Conservation (phyloP, 176 grass and related monocot species). For the maize (Zea mays) region Zm-B73-REFERENCE-NAM-5.0 NC_050096.1:229195501-229196000, state of each 20-base stretch:
- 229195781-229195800: slow-evolving; percentile 80
- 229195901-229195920: slow-evolving; percentile 93
- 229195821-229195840: slow-evolving; percentile 26
- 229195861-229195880: slow-evolving; percentile 43
- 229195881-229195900: slow-evolving; percentile 97
- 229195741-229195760: slow-evolving; percentile 93
- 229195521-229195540: neutral
- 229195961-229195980: slow-evolving; percentile 43
- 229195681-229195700: neutral
- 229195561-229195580: neutral
- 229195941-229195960: slow-evolving; percentile 64
- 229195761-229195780: slow-evolving; percentile 82
- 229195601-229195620: slow-evolving; percentile 9
- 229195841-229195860: neutral
- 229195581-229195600: neutral
- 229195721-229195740: slow-evolving; percentile 98
- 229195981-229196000: slow-evolving; percentile 17
- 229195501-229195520: neutral
- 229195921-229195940: slow-evolving; percentile 67
- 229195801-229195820: slow-evolving; percentile 13
- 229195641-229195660: neutral
- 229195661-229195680: slow-evolving; percentile 12
- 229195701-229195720: slow-evolving; percentile 40
- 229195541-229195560: neutral
- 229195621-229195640: neutral